Percentiles rank a stretch among this genome's conserved stretches.
phyloP scores from a whole-genome alignment of 2,329 filamentous ascomycete genomes.

The Fusarium xyrophilum region DNA sequence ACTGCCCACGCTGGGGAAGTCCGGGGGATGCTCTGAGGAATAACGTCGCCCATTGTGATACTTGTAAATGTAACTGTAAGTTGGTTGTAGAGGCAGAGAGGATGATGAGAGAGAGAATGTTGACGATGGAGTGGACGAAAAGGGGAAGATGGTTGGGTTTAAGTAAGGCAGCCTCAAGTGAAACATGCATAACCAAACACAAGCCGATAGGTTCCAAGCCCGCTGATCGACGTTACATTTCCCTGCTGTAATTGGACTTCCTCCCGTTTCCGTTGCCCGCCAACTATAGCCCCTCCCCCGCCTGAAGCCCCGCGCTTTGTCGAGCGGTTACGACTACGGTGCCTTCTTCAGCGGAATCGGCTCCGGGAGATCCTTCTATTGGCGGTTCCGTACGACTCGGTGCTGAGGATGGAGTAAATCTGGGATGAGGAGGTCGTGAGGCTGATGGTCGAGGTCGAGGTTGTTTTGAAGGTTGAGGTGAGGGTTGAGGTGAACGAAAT shows the following conservation, averaged over 20 bases:
- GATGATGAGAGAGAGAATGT: background rate
- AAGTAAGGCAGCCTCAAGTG: slow-evolving; percentile 12
- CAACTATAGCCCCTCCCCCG: background rate
- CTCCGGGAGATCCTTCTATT: background rate
- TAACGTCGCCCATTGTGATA: slow-evolving; percentile 32
- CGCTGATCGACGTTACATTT: background rate
- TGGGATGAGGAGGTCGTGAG: background rate
- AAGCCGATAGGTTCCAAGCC: background rate
- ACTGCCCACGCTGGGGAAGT: slow-evolving; percentile 41
- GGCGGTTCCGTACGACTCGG: background rate
- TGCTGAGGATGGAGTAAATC: background rate
- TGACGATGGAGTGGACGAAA: background rate
- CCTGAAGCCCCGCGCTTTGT: background rate
- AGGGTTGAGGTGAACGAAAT: background rate
- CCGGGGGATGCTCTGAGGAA: slow-evolving; percentile 32
- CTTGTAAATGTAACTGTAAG: too few species aligned
- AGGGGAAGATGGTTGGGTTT: slow-evolving; percentile 11
- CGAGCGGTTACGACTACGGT: background rate
- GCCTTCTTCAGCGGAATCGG: background rate
- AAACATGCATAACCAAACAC: slow-evolving; percentile 10
- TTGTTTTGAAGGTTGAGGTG: background rate
- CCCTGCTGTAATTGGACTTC: background rate
- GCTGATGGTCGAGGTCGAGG: background rate
- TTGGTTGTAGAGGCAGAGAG: too few species aligned
- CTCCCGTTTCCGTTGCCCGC: background rate